phyloP scores from a whole-genome alignment of 257 asterid species.

The Nicotiana tomentosiformis region DNA sequence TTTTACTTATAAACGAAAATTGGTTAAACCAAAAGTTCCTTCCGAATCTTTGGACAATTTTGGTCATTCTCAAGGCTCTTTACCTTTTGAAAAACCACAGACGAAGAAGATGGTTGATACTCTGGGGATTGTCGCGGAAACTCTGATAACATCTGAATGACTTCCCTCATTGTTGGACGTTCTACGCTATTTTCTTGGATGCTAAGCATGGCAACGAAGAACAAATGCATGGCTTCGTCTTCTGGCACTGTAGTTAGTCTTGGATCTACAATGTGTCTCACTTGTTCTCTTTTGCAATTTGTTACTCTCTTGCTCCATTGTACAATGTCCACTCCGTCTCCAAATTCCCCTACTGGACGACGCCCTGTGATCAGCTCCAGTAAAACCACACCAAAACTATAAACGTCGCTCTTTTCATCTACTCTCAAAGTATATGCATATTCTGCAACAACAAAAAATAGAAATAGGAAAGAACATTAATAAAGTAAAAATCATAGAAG shows the following conservation, averaged over 20 bases:
- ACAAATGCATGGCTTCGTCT: slow-evolving; percentile 75
- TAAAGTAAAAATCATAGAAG: too few species aligned
- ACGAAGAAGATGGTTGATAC: slow-evolving; percentile 32
- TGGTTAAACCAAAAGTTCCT: slow-evolving; percentile 37
- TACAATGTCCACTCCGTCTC: slow-evolving; percentile 42
- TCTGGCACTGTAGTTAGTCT: slow-evolving; percentile 50
- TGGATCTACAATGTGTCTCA: slow-evolving; percentile 46
- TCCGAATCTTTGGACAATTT: slow-evolving; percentile 15
- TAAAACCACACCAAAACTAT: slow-evolving; percentile 41
- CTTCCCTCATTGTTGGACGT: slow-evolving; percentile 89
- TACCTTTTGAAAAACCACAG: not conserved
- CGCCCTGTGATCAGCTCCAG: slow-evolving; percentile 39
- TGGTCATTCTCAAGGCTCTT: slow-evolving; percentile 27
- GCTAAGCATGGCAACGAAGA: slow-evolving; percentile 85
- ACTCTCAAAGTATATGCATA: slow-evolving; percentile 43
- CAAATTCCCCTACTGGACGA: slow-evolving; percentile 41
- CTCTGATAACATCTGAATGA: slow-evolving; percentile 87
- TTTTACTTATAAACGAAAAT: not conserved
- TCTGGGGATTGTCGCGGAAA: slow-evolving; percentile 52
- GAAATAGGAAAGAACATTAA: too few species aligned
- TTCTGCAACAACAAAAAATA: slow-evolving; percentile 17
- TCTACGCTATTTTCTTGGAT: slow-evolving; percentile 72
- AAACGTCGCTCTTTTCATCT: slow-evolving; percentile 45
- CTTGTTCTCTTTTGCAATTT: slow-evolving; percentile 57
- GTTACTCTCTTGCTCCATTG: slow-evolving; percentile 63